Conservation (phyloP, 108 stramenopile genomes). For the Discostella stelligeroides region DNA sequence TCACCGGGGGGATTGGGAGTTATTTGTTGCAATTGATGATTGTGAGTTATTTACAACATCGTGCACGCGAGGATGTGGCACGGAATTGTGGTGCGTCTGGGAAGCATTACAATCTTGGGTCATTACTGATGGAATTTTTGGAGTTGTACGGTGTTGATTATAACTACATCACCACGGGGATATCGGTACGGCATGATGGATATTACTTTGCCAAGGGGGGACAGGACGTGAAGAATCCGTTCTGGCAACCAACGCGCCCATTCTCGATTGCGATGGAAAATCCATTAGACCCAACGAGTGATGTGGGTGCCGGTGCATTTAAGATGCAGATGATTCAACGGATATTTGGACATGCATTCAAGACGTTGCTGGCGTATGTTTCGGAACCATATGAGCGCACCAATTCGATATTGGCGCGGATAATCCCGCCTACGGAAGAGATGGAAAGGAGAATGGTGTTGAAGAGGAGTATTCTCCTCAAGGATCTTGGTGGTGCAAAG, state of each 20-base stretch:
- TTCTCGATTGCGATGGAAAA: slow-evolving; percentile 85
- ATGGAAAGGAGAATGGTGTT: slow-evolving; percentile 53
- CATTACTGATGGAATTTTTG: slow-evolving; percentile 89
- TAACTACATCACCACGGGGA: slow-evolving; percentile 88
- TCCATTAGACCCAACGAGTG: slow-evolving; percentile 79
- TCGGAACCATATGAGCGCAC: slow-evolving; percentile 62
- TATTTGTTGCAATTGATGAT: slow-evolving; percentile 93
- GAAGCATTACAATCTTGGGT: slow-evolving; percentile 71
- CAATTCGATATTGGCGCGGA: slow-evolving; percentile 70
- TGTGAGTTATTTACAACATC: slow-evolving; percentile 85
- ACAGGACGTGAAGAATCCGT: slow-evolving; percentile 51
- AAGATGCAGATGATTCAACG: slow-evolving; percentile 75
- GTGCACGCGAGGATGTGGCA: slow-evolving; percentile 54
- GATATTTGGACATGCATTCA: slow-evolving; percentile 85
- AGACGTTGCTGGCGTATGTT: slow-evolving; percentile 63
- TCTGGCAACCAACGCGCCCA: slow-evolving; percentile 64
- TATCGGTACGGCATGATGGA: slow-evolving; percentile 85
- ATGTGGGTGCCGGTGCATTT: slow-evolving; percentile 83
- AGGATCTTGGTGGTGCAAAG: background rate
- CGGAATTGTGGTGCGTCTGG: slow-evolving; percentile 10
- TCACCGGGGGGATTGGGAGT: slow-evolving; percentile 92
- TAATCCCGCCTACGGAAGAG: slow-evolving; percentile 75
- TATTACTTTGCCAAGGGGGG: slow-evolving; percentile 88
- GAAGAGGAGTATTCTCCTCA: slow-evolving; percentile 6
- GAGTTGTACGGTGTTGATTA: slow-evolving; percentile 90